phyloP scores from a whole-genome alignment of 768 basidiomycete genomes.

The Mrakia blollopis region DNA sequence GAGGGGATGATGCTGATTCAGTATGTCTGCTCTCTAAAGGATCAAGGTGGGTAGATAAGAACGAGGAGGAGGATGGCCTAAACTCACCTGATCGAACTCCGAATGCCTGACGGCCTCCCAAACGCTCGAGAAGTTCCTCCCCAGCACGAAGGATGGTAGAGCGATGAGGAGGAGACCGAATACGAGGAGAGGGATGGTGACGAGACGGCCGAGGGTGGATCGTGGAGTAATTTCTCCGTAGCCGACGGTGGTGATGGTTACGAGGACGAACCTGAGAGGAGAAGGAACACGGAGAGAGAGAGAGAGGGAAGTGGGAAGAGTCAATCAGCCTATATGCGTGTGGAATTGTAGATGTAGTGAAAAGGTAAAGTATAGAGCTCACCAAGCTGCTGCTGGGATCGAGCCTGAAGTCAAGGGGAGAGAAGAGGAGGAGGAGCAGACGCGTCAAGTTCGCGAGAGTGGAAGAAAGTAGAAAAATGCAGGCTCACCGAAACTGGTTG shows the following conservation, averaged over 20 bases:
- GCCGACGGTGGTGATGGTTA: conserved; percentile 53
- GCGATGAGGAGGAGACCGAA: conserved; percentile 86
- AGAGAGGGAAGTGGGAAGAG: background rate
- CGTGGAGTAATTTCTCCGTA: conserved; percentile 89
- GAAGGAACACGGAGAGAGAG: conserved; percentile 55
- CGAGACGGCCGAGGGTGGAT: conserved; percentile 75
- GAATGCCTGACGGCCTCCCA: conserved; percentile 56
- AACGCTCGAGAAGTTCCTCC: conserved; percentile 81
- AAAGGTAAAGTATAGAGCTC: too few relatives aligned
- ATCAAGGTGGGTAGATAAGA: too few relatives aligned
- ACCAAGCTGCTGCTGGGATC: conserved; percentile 75
- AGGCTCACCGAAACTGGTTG: conserved; percentile 56
- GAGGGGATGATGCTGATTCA: background rate
- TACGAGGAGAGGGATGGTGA: conserved; percentile 78
- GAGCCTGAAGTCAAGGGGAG: conserved; percentile 48
- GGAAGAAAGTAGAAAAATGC: background rate
- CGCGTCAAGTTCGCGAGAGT: background rate
- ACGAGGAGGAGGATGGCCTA: background rate
- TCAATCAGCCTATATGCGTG: too few relatives aligned
- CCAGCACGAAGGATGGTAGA: conserved; percentile 84
- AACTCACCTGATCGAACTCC: conserved; percentile 2
- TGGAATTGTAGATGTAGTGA: too few relatives aligned
- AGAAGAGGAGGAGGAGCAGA: conserved; percentile 34
- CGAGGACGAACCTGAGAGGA: too few relatives aligned
- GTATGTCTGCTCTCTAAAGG: too few relatives aligned